Conservation (phyloP, 129 eudicot genomes). For the Glebionis coronaria region DNA sequence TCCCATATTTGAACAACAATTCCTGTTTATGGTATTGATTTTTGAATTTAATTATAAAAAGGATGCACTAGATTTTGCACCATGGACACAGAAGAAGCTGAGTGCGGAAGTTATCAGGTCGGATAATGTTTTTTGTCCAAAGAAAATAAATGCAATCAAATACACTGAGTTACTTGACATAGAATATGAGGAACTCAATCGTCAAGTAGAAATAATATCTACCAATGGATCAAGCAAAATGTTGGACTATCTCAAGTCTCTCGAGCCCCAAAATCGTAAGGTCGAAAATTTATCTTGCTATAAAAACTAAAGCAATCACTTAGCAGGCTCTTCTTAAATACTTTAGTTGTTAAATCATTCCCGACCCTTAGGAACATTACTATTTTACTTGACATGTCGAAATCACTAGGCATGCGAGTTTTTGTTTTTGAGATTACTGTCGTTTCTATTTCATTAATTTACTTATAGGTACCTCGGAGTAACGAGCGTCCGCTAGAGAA, state of each 20-base stretch:
- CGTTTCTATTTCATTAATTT: no score
- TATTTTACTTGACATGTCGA: no score
- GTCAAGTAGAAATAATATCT: constrained; percentile 83
- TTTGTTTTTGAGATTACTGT: no score
- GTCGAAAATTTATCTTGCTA: constrained; percentile 35
- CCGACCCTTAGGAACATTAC: no score
- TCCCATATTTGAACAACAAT: constrained; percentile 5
- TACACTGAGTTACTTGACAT: constrained; percentile 96
- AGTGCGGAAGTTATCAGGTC: constrained; percentile 92
- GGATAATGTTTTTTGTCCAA: constrained; percentile 95
- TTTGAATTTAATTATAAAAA: not conserved
- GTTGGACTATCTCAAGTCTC: constrained; percentile 86
- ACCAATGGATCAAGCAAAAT: constrained; percentile 77
- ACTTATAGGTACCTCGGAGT: no score
- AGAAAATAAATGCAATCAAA: constrained; percentile 82
- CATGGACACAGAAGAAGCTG: constrained; percentile 98
- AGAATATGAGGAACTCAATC: constrained; percentile 87
- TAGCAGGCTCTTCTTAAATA: no score
- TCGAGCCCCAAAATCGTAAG: constrained; percentile 97
- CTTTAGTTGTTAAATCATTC: no score
- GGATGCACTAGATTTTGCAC: constrained; percentile 85
- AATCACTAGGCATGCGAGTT: no score
- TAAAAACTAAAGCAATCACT: no score
- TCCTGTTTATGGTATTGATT: not conserved
- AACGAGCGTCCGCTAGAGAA: no score